Percentiles rank a stretch among this genome's conserved stretches.
phyloP scores from a whole-genome alignment of 345 rosid species.

The Gossypium sturtianum region DNA sequence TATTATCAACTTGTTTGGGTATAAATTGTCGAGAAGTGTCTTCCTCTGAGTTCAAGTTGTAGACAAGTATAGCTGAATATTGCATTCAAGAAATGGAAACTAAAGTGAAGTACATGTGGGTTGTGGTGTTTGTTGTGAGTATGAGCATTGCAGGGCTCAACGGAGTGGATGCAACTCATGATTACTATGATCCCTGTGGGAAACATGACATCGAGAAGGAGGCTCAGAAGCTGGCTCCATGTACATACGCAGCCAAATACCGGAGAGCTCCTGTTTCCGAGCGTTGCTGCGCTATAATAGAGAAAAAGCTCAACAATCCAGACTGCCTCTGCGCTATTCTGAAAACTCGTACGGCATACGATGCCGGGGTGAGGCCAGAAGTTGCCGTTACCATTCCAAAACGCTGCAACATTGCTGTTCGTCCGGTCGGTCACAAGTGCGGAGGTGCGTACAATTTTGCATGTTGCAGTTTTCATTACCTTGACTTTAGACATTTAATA shows the following conservation, averaged over 20 bases:
- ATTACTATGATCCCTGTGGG: conserved; percentile 33
- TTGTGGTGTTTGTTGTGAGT: neutral
- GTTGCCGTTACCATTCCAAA: conserved; percentile 79
- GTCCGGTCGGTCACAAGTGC: conserved; percentile 82
- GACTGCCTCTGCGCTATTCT: conserved; percentile 75
- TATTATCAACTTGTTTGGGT: neutral
- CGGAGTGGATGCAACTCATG: conserved; percentile 53
- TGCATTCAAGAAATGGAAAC: too few relatives aligned
- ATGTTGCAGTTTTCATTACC: too few relatives aligned
- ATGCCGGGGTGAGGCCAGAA: conserved; percentile 62
- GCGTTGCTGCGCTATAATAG: conserved; percentile 59
- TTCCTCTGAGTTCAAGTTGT: neutral
- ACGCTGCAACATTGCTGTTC: conserved; percentile 68
- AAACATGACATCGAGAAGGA: conserved; percentile 60
- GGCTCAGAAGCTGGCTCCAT: conserved; percentile 78
- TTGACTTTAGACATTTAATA: too few relatives aligned
- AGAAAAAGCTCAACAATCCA: conserved; percentile 22
- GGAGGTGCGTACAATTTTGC: conserved; percentile 40
- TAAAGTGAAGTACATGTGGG: too few relatives aligned
- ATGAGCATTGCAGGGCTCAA: conserved; percentile 30
- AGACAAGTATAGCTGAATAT: neutral
- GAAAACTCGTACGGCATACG: conserved; percentile 62
- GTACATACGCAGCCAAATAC: conserved; percentile 62
- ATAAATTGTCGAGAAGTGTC: neutral
- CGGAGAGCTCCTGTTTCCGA: conserved; percentile 43